Evolutionary conservation across 116 monocot genomes (phyloP).

Genomic region (Zostera marina): DNA sequence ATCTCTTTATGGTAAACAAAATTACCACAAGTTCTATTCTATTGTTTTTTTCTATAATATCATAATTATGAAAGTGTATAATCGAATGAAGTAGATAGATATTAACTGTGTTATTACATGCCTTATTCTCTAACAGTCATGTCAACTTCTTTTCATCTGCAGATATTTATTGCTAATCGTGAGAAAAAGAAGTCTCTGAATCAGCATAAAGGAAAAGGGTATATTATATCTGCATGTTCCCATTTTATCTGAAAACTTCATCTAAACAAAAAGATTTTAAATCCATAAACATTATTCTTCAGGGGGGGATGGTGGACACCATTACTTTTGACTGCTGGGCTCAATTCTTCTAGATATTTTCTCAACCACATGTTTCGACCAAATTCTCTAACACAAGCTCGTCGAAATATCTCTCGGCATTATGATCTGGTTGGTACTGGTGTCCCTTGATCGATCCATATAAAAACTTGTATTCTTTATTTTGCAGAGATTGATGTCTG

Average conservation of each 20-base stretch:
- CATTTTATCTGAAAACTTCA: not conserved
- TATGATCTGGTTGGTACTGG: conserved; percentile 98
- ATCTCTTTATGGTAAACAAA: conserved; percentile 20
- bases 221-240: not conserved
- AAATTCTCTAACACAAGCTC: conserved; percentile 77
- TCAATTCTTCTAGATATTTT: conserved; percentile 69
- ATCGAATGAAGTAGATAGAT: too few species aligned
- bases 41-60: too few species aligned
- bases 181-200: conserved; percentile 29
- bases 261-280: not conserved
- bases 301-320: conserved; percentile 94
- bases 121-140: not conserved
- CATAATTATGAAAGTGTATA: too few species aligned
- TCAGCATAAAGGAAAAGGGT: conserved; percentile 33
- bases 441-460: not conserved
- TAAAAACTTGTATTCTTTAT: not conserved
- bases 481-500: not conserved
- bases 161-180: conserved; percentile 84
- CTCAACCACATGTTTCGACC: conserved; percentile 53
- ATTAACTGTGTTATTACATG: too few species aligned
- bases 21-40: conserved; percentile 1
- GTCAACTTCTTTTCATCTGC: conserved; percentile 5
- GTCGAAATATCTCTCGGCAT: conserved; percentile 79
- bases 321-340: conserved; percentile 55
- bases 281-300: conserved; percentile 1